phyloP scores from a whole-genome alignment of 176 grass and related monocot genomes.

The Canna indica region DNA sequence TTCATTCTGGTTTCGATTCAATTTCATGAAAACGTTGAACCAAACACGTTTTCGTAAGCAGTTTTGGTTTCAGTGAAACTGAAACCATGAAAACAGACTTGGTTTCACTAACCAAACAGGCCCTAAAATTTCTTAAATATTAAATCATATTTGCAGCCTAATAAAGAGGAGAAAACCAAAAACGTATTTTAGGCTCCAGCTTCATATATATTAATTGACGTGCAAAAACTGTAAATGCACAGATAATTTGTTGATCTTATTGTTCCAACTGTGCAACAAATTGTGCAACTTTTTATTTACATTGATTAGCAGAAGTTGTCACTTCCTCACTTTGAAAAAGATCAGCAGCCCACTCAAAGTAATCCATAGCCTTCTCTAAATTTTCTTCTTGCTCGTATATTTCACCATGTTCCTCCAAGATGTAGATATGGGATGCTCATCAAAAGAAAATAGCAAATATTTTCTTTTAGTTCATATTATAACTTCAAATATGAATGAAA shows the following conservation, averaged over 20 bases:
- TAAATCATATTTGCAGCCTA: not conserved
- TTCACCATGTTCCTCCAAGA: conserved; percentile 78
- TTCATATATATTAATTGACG: not conserved
- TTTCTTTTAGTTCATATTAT: not conserved
- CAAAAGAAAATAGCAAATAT: too few relatives aligned
- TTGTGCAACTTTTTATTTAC: too few relatives aligned
- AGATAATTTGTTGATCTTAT: conserved; percentile 27
- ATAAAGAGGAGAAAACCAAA: not conserved
- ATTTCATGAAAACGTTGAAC: too few relatives aligned
- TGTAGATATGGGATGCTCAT: not conserved
- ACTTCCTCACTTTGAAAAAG: conserved; percentile 87
- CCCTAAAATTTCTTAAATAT: too few relatives aligned
- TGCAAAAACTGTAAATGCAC: conserved; percentile 4
- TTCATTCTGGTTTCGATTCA: too few relatives aligned
- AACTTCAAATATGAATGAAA: not conserved
- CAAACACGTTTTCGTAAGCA: too few relatives aligned
- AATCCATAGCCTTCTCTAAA: conserved; percentile 76
- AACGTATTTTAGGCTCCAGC: not conserved
- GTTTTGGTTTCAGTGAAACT: too few relatives aligned
- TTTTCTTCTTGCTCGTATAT: conserved; percentile 93
- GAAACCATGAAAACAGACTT: too few relatives aligned
- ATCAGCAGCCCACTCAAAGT: conserved; percentile 71
- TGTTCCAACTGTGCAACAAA: too few relatives aligned
- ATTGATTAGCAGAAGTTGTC: too few relatives aligned
- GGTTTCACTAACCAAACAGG: too few relatives aligned